Base-by-base conservation (phyloP, 1,139 yeast genomes). In the Yamadazyma dushanensis region DNA sequence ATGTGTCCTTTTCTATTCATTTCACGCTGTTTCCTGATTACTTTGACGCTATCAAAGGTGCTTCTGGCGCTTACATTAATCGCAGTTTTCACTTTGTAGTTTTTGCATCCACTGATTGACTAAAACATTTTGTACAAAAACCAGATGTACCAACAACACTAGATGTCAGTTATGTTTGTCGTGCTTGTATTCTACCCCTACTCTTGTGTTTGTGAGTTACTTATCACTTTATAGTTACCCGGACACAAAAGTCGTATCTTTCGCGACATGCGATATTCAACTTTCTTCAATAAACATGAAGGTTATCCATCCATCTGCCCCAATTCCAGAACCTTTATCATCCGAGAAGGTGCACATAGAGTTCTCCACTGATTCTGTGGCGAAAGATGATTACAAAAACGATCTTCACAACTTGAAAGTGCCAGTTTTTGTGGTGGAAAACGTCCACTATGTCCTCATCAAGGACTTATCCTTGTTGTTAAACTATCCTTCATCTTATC, bases 401-500 rank as follows among this genome's bases (percentile, higher is more conserved):
- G 29, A 28, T 16, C 24, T 39, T 13, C 2, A 10, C 14, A 23
- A 24, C 16, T 31, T 38, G 15, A 39, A 35, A 26, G 38, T 43
- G 5, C 48, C 51, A 3, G 16, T 46, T 1, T 47, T 47, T 29
- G 29, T 27, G 17, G n/a, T 25, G 5, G 36, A 38, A 16, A 36
- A 35, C 11, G 32, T 34, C 5, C 37, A 53, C 20, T 54, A 50
- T 32, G 65, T 64, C 2, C 51, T 70, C 28, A 34, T 64, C 3
- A 58, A 59, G 35, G 61, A 66, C 39, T 49, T 70, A 38, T 61
- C 70, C 4, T 27, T 25, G n/a, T 38, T 58, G 3, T 69, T 72
- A 68, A 63, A 62, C 38, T 70, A 52, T 39, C 73, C 75, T 2
- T 69, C 75, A 2, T 63, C 74, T 4, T 69, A 69, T 41, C 76